Evolutionary conservation across 208 protist species (phyloP).

Genomic region (Wallacemonas sp.): DNA sequence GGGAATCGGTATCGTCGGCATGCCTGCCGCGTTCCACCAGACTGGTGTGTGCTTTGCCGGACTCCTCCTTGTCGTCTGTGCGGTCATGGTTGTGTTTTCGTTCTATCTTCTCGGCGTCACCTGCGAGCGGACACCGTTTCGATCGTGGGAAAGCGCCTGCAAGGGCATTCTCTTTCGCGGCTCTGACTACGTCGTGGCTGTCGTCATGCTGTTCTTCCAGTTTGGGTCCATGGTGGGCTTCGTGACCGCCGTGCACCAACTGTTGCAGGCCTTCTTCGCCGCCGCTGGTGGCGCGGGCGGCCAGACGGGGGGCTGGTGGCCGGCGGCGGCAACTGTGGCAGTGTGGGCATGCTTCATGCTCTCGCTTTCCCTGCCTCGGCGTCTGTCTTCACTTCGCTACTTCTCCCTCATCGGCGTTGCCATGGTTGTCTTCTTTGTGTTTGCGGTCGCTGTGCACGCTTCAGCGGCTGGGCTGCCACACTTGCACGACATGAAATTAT

Average conservation of each 20-base stretch:
- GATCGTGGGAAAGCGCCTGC: conserved; percentile 52
- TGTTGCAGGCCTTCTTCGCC: conserved; percentile 32
- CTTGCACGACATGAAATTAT: conserved; percentile 29
- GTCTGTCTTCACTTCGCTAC: conserved; percentile 63
- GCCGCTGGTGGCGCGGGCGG: conserved; percentile 19
- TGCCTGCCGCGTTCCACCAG: conserved; percentile 53
- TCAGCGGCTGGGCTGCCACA: conserved; percentile 21
- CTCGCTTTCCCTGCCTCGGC: conserved; percentile 40
- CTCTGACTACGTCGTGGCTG: conserved; percentile 50
- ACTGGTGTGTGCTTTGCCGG: conserved; percentile 38
- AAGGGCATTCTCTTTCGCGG: conserved; percentile 49
- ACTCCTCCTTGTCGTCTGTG: conserved; percentile 45
- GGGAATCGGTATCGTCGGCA: conserved; percentile 56
- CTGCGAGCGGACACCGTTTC: conserved; percentile 43
- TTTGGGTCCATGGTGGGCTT: conserved; percentile 56
- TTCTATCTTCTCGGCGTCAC: conserved; percentile 61
- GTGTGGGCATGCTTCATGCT: conserved; percentile 70
- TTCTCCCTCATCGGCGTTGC: conserved; percentile 60
- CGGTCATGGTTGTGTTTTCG: conserved; percentile 47
- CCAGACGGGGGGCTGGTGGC: conserved; percentile 23
- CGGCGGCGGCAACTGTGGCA: conserved; percentile 15
- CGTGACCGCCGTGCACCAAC: conserved; percentile 50
- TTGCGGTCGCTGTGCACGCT: conserved; percentile 52
- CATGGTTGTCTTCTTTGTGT: conserved; percentile 57
- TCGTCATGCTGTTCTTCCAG: conserved; percentile 46